Evolutionary conservation across 2,329 filamentous ascomycete genomes (phyloP), one percentile per base, ranked within the genome.

Genomic region (Byssothecium circinans): DNA sequence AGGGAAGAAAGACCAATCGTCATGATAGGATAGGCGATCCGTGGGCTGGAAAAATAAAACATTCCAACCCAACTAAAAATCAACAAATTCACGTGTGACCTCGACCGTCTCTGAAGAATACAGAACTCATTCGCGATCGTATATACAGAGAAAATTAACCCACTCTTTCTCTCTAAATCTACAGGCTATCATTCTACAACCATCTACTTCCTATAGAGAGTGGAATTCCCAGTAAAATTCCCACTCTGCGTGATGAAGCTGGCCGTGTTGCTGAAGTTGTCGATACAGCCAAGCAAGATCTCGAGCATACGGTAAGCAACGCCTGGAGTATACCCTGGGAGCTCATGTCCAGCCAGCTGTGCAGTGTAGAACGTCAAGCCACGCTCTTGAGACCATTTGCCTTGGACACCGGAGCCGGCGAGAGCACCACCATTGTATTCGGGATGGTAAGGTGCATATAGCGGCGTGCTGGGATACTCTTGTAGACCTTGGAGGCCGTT

Each of bases 401-500:
- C 76, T 30, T 76, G 61, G 15, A 67, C 49, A 1, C 75, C 74
- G 7, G 71, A 60, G 12, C 73, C 75, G 1, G 72, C 69, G 15
- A 73, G 62, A 2, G 67, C 51, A 15, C 72, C 72, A 2, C 54
- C 52, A 43, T 74, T 73, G 50, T 69, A 73, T 48, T 73, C 71
- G 1, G 70, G 69, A 54, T 77, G 73, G 57, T 74, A 74, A 0
- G 76, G 75, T 0, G 69, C 69, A 50, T 74, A 76, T 35, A 78
- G 70, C 1, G 64, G 62, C n/a, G 60, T 68, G 15, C 52, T 59
- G 0, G 78, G 77, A 18, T 72, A 71, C 4, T 60, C 47, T 19
- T 75, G 70, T 34, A 81, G 72, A 10, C 78, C 78, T 41, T 77
- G 74, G 2, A 60, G 50, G 12, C 77, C 77, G 56, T 77, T 74